Conservation (phyloP, 108 stramenopile genomes). For the Nitzschia sp. region DNA sequence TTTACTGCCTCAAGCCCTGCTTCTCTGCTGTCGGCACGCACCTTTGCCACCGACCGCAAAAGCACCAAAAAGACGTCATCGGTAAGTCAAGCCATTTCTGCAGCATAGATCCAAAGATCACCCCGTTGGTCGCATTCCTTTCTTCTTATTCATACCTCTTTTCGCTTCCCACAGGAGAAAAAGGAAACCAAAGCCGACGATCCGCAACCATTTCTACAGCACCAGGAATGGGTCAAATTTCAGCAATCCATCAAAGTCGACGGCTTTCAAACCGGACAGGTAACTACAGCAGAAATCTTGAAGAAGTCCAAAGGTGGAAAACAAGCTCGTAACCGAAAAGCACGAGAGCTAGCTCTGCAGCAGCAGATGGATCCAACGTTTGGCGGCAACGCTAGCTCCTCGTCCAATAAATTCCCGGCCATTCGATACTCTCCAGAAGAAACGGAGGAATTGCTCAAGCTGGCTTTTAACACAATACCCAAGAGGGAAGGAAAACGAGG, state of each 20-base stretch:
- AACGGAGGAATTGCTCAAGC: constrained; percentile 72
- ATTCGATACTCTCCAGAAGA: constrained; percentile 81
- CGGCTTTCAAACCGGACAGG: constrained; percentile 85
- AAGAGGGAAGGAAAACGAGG: constrained; percentile 74
- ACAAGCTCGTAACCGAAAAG: constrained; percentile 49
- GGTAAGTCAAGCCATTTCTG: too few species aligned
- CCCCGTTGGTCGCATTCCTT: too few species aligned
- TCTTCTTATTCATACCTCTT: too few species aligned
- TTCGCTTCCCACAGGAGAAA: too few species aligned
- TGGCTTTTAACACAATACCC: constrained; percentile 76
- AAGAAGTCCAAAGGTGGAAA: constrained; percentile 65
- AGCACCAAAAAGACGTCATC: too few species aligned
- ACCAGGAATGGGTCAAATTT: constrained; percentile 84
- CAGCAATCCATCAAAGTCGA: constrained; percentile 80
- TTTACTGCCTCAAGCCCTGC: too few species aligned
- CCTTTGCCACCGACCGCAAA: too few species aligned
- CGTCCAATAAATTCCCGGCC: constrained; percentile 53
- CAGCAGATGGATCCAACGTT: background rate
- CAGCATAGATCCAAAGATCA: too few species aligned
- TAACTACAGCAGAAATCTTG: constrained; percentile 41
- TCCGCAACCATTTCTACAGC: constrained; percentile 49
- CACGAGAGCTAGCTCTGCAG: constrained; percentile 39
- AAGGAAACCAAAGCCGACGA: too few species aligned
- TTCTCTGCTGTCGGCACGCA: too few species aligned
- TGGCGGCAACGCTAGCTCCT: background rate